Conservation (phyloP, 352 stramenopile genomes). For the Pythium coloratum region DNA sequence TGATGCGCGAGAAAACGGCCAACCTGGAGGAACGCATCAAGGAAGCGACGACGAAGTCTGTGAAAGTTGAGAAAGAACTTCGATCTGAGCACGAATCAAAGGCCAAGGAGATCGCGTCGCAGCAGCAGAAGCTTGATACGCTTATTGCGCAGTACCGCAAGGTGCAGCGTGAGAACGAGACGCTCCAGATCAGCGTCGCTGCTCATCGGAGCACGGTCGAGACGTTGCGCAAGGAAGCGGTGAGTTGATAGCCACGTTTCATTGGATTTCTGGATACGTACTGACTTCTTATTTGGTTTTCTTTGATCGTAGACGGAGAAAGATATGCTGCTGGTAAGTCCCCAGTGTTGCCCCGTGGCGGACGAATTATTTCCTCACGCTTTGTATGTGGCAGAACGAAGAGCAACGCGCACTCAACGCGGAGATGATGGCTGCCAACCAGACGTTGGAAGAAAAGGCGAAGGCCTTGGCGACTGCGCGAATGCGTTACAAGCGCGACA, state of each 20-base stretch:
- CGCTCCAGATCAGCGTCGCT: slow-evolving; percentile 64
- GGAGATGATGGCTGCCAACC: slow-evolving; percentile 79
- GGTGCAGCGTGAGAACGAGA: slow-evolving; percentile 80
- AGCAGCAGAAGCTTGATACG: slow-evolving; percentile 81
- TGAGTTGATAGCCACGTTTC: slow-evolving; percentile 28
- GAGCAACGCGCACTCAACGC: slow-evolving; percentile 85
- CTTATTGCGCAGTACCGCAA: slow-evolving; percentile 83
- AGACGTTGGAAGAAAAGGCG: slow-evolving; percentile 85
- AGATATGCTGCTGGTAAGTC: slow-evolving; percentile 76
- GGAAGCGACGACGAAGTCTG: slow-evolving; percentile 69
- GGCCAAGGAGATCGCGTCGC: slow-evolving; percentile 58
- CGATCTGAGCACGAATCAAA: slow-evolving; percentile 77
- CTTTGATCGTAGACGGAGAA: slow-evolving; percentile 70
- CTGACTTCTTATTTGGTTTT: slow-evolving; percentile 1
- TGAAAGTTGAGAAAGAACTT: slow-evolving; percentile 69
- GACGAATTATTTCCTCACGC: neutral
- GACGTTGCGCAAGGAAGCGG: slow-evolving; percentile 79
- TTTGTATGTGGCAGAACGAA: slow-evolving; percentile 62
- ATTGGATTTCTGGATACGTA: neutral
- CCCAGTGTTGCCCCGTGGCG: neutral
- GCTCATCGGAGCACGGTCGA: slow-evolving; percentile 69
- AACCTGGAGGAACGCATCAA: slow-evolving; percentile 89
- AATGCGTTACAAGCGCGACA: slow-evolving; percentile 89
- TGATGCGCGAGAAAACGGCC: slow-evolving; percentile 86
- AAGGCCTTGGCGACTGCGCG: slow-evolving; percentile 85